Evolutionary conservation across 164 flowering plant species (phyloP), one percentile per base, ranked within the genome.

Genomic region (Aristolochia contorta): DNA sequence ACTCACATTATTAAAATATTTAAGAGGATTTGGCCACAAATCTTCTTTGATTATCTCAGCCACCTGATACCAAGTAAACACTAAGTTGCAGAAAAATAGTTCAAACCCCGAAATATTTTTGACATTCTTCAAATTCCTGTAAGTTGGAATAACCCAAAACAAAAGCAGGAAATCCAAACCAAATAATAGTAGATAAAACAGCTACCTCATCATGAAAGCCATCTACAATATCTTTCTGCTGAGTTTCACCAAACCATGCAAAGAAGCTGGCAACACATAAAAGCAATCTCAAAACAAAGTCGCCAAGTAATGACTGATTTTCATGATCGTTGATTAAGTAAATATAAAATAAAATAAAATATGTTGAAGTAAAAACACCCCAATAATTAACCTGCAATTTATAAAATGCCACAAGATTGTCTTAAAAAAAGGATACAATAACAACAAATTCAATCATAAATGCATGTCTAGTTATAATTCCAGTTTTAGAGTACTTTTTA

Each of bases 11-110:
- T 72, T 75, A 61, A 80, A 76, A 70, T 75, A 80, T 66, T 65
- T 78, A 62, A 80, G 75, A 60, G 84, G 84, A 63, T 80, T 76
- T 33, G 81, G 78, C 84, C 84, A 80, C 45, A 80, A 59, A 57
- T 80, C 84, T 61, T 80, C 84, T 77, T 74, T 80, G 25, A 80
- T 76, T 59, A 80, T 64, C 57, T 80, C 84, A 24, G 78, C 84
- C 43, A 80, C 78, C 84, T 80, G 73, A 71, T 64, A 59, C 41
- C 32, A 12, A 33, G n/a, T 19, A 52, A 58, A 16, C 20, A 4
- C 7, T 23, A 51, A 55, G 49, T 30, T 33, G 41, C 16, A 45
- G 24, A 54, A 51, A 19, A 37, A 15, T 48, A 60, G 2, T n/a
- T 19, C 43, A 37, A n/a, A 4, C 43, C 43, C 43, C 43, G 7